Evolutionary conservation across 805 yeast species (phyloP).

Genomic region (Yamadazyma laniorum): DNA sequence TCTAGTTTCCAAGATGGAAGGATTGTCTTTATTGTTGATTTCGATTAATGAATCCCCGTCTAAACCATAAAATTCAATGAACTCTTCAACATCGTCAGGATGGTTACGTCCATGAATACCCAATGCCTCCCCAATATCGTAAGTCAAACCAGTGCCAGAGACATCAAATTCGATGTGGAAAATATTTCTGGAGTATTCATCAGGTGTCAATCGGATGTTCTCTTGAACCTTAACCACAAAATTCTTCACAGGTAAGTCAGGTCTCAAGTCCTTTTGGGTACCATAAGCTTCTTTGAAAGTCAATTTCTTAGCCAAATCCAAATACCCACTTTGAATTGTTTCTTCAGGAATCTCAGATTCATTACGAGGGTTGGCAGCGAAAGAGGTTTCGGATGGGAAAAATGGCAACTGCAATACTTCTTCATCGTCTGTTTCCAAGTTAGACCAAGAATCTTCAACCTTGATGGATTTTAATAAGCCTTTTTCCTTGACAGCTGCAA

Average conservation of each 20-base stretch:
- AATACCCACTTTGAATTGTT: conserved; percentile 33
- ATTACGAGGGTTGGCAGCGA: conserved; percentile 58
- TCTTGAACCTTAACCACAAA: conserved; percentile 87
- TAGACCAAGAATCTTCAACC: conserved; percentile 33
- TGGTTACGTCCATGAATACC: conserved; percentile 92
- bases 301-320: conserved; percentile 64
- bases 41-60: conserved; percentile 67
- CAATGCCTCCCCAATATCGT: conserved; percentile 94
- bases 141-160: conserved; percentile 84
- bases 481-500: conserved; percentile 55
- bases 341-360: conserved; percentile 36
- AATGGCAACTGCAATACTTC: conserved; percentile 38
- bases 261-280: conserved; percentile 63
- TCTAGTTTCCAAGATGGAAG: conserved; percentile 60
- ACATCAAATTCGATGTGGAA: conserved; percentile 95
- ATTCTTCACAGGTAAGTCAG: conserved; percentile 83
- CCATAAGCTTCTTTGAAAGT: conserved; percentile 80
- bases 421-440: conserved; percentile 31
- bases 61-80: conserved; percentile 69
- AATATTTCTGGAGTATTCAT: conserved; percentile 86
- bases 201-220: conserved; percentile 88
- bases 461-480: conserved; percentile 37
- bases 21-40: conserved; percentile 66
- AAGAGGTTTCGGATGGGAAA: conserved; percentile 63
- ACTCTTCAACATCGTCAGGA: conserved; percentile 59